These are phyloP conservation scores for Monilinia aucupariae DNA, from an alignment of 2,329 filamentous ascomycete species.

Conservation along the genomic window DNA sequence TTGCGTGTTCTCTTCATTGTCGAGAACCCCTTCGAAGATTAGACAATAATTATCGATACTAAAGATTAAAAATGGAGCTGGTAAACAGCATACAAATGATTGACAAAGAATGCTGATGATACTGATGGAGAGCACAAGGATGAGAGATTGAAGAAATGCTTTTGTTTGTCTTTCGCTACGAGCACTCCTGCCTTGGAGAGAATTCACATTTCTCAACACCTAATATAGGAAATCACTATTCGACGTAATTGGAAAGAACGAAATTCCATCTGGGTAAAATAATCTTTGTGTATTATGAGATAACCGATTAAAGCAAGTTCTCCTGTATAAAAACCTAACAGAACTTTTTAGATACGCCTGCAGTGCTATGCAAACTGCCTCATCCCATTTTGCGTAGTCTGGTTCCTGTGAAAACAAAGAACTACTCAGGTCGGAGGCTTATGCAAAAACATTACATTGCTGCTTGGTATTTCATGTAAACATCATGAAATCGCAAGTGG, in stretches of 20 bases:
- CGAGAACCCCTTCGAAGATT: not conserved
- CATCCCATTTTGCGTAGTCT: conserved; percentile 33
- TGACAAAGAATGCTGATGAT: conserved; percentile 5
- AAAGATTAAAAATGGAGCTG: conserved; percentile 10
- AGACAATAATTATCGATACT: conserved; percentile 12
- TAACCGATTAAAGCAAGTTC: conserved; percentile 11
- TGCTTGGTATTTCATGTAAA: conserved; percentile 1
- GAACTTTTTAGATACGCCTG: conserved; percentile 34
- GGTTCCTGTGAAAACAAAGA: conserved; percentile 28
- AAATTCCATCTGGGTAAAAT: not conserved
- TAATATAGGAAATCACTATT: not conserved
- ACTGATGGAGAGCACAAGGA: not conserved
- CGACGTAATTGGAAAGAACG: not conserved
- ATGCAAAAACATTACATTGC: conserved; percentile 29
- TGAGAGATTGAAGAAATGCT: not conserved
- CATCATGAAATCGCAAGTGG: conserved; percentile 12
- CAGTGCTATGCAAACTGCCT: conserved; percentile 34
- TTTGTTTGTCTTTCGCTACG: not conserved
- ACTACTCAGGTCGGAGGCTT: conserved; percentile 34
- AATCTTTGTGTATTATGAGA: conserved; percentile 21
- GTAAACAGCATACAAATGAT: conserved; percentile 9
- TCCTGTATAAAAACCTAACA: conserved; percentile 19
- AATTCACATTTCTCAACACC: not conserved
- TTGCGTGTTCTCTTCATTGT: conserved; percentile 27
- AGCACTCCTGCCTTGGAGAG: not conserved